Evolutionary conservation across 2,329 filamentous ascomycete species (phyloP).

Genomic region (Aspergillus piperis): DNA sequence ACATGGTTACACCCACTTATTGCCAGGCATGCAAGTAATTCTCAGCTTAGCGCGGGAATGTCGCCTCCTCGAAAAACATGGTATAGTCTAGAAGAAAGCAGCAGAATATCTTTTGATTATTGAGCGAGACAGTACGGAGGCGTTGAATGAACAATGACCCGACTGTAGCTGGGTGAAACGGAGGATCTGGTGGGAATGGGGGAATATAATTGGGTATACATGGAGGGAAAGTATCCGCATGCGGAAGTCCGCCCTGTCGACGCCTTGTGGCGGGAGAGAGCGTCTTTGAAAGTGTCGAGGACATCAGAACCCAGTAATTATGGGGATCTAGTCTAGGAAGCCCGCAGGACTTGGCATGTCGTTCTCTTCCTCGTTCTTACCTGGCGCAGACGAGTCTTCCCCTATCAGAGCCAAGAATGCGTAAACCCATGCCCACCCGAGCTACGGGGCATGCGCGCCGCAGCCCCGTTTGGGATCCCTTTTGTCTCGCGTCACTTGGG

Average conservation of each 20-base stretch:
- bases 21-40: background rate
- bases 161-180: background rate
- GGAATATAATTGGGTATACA: background rate
- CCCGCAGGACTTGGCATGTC: conserved; percentile 3
- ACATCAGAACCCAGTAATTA: background rate
- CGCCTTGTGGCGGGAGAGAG: background rate
- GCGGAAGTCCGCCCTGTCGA: background rate
- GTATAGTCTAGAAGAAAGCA: background rate
- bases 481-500: background rate
- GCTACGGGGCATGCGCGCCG: background rate
- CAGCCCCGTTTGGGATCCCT: background rate
- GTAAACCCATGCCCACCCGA: background rate
- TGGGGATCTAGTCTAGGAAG: background rate
- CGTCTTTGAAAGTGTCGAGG: background rate
- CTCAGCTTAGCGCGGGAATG: background rate
- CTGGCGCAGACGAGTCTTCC: background rate
- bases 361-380: conserved; percentile 2
- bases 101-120: too few relatives aligned
- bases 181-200: background rate
- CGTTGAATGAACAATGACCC: background rate
- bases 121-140: too few relatives aligned
- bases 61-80: background rate
- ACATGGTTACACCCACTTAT: background rate
- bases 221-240: background rate
- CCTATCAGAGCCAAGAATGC: conserved; percentile 3